These are phyloP conservation scores for Melastoma malabathricum DNA, from an alignment of 345 rosid genomes.

Conservation along the genomic window DNA sequence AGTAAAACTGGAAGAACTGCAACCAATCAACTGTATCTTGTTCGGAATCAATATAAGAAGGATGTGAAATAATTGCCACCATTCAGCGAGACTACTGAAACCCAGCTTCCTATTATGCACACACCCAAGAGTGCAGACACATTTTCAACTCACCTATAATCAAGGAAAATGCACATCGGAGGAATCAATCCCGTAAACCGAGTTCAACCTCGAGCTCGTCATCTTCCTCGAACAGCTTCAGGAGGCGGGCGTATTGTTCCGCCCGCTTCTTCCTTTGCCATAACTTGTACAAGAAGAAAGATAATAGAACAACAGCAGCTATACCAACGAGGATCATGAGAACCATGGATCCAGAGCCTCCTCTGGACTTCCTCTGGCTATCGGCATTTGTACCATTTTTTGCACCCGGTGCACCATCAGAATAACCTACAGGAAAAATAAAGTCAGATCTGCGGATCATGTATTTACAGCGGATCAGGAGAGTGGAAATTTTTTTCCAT, in stretches of 20 bases:
- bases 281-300: conserved; percentile 58
- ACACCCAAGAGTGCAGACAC: background rate
- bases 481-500: too few species aligned
- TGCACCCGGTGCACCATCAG: conserved; percentile 33
- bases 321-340: conserved; percentile 34
- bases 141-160: conserved; percentile 18
- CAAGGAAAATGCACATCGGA: conserved; percentile 5
- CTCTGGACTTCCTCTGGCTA: conserved; percentile 27
- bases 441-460: background rate
- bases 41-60: too few species aligned
- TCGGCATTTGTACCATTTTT: conserved; percentile 22
- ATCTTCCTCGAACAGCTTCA: conserved; percentile 95
- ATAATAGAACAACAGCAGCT: conserved; percentile 37
- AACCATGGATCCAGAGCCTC: conserved; percentile 35
- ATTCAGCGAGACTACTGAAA: too few species aligned
- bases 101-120: background rate
- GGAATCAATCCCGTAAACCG: conserved; percentile 69
- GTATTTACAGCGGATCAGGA: too few species aligned
- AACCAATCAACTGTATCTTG: too few species aligned
- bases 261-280: conserved; percentile 98
- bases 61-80: too few species aligned
- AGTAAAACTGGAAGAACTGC: too few species aligned
- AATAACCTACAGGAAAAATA: conserved; percentile 29
- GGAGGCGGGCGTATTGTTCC: conserved; percentile 86
- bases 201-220: conserved; percentile 96